phyloP scores from a whole-genome alignment of 192 early-diverging fungal genomes.

The Coemansia sp. region DNA sequence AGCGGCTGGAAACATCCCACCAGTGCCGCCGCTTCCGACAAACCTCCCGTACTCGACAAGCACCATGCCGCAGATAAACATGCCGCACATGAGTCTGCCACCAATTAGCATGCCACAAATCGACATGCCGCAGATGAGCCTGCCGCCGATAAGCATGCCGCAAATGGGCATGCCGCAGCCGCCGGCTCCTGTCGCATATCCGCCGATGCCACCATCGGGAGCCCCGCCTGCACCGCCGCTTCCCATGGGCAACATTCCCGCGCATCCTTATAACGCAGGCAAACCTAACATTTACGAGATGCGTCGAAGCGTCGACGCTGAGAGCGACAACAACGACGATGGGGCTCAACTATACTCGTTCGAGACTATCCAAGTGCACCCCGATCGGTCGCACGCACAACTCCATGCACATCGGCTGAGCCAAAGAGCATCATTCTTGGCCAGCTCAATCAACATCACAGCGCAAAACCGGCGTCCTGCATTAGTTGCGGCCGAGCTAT shows the following conservation, averaged over 20 bases:
- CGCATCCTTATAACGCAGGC: neutral
- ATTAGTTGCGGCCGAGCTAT: neutral
- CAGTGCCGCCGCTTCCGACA: neutral
- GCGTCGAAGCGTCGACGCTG: neutral
- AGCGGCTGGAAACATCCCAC: neutral
- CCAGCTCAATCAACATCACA: neutral
- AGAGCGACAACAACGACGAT: conserved; percentile 8
- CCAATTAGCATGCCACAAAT: too few relatives aligned
- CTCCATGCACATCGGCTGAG: neutral
- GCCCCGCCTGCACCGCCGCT: conserved; percentile 5
- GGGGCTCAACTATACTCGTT: neutral
- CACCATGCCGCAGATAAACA: neutral
- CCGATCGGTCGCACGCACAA: neutral
- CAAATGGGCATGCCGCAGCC: neutral
- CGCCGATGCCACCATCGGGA: neutral
- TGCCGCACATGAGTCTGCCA: too few relatives aligned
- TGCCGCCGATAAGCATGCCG: too few relatives aligned
- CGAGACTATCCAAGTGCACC: neutral
- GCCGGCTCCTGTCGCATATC: neutral
- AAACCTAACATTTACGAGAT: neutral
- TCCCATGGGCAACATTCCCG: neutral
- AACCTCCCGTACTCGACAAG: neutral
- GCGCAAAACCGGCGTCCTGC: neutral
- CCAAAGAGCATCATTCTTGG: neutral
- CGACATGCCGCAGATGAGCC: too few relatives aligned